Percentiles rank a stretch among this genome's conserved stretches.
Conservation (phyloP, 129 eudicot genomes). For the Chrysanthemum makinoi region DNA sequence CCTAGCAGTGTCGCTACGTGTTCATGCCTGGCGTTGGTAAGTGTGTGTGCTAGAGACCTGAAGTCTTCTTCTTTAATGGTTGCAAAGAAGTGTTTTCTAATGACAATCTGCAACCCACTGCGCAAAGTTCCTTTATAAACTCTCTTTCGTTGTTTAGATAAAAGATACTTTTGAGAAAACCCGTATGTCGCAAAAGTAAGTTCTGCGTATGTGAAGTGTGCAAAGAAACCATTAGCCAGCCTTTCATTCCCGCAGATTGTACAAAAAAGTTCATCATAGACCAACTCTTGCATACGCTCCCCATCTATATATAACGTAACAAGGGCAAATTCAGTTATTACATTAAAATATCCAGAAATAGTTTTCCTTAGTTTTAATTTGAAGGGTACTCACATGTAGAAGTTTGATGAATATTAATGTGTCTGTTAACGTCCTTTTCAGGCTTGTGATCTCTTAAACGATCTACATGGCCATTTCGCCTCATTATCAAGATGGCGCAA, state of each 20-base stretch:
- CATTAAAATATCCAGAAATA: too few relatives aligned
- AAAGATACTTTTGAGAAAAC: slow-evolving; percentile 33
- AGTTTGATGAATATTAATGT: too few relatives aligned
- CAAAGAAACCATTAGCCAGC: slow-evolving; percentile 11
- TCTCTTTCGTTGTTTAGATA: slow-evolving; percentile 23
- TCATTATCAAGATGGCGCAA: slow-evolving; percentile 43
- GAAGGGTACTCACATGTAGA: too few relatives aligned
- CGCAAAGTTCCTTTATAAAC: background rate
- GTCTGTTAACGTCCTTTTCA: too few relatives aligned
- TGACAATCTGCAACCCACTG: slow-evolving; percentile 26
- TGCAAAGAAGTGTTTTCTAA: slow-evolving; percentile 29
- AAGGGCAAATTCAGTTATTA: too few relatives aligned
- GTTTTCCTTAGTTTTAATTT: too few relatives aligned
- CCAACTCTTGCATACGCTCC: too few relatives aligned
- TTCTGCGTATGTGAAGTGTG: slow-evolving; percentile 32
- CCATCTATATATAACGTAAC: too few relatives aligned
- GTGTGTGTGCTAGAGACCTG: slow-evolving; percentile 8
- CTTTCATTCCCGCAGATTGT: slow-evolving; percentile 30
- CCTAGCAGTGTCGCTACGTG: slow-evolving; percentile 45
- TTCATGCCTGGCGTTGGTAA: slow-evolving; percentile 31
- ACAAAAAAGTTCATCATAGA: too few relatives aligned
- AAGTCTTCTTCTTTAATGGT: slow-evolving; percentile 37
- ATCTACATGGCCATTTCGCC: slow-evolving; percentile 23
- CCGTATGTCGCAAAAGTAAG: slow-evolving; percentile 34
- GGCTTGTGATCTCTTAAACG: slow-evolving; percentile 9